Evolutionary conservation across 192 early-diverging fungal genomes (phyloP).

Genomic region (Coemansia sp.): DNA sequence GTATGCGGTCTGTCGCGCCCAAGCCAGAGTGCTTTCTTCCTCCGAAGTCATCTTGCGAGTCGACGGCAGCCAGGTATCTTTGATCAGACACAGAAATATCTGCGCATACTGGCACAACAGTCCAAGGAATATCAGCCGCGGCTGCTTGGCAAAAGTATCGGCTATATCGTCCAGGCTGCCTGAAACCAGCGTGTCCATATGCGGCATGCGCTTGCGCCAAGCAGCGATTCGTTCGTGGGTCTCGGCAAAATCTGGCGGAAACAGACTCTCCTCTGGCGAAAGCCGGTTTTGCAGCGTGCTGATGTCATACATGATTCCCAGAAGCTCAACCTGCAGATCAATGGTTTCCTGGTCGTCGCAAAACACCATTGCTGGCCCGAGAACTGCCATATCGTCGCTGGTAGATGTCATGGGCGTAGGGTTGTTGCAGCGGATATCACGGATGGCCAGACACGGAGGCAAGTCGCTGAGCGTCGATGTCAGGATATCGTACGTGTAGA

Average conservation of each 20-base stretch:
- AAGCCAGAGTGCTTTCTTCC: conserved; percentile 25
- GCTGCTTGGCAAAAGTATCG: conserved; percentile 5
- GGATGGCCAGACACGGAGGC: conserved; percentile 30
- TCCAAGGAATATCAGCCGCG: conserved; percentile 25
- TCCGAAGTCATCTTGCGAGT: conserved; percentile 25
- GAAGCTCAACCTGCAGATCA: conserved; percentile 32
- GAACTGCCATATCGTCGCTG: conserved; percentile 1
- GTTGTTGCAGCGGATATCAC: conserved; percentile 39
- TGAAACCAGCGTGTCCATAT: conserved; percentile 19
- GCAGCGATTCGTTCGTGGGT: conserved; percentile 18
- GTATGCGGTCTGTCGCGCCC: conserved; percentile 30
- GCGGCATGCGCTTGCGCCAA: conserved; percentile 33
- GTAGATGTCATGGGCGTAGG: conserved; percentile 18
- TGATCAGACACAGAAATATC: conserved; percentile 45
- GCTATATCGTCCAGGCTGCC: conserved; percentile 20
- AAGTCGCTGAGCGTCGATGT: conserved; percentile 39
- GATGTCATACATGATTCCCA: conserved; percentile 43
- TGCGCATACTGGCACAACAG: conserved; percentile 41
- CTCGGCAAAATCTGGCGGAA: conserved; percentile 21
- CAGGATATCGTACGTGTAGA: conserved; percentile 43
- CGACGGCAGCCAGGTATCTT: conserved; percentile 45
- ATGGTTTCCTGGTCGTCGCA: conserved; percentile 37
- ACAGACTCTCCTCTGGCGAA: conserved; percentile 32
- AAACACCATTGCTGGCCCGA: conserved; percentile 44
- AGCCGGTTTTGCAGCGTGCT: conserved; percentile 30